Evolutionary conservation across 768 basidiomycete genomes (phyloP).

Genomic region (Leccinum broughii): DNA sequence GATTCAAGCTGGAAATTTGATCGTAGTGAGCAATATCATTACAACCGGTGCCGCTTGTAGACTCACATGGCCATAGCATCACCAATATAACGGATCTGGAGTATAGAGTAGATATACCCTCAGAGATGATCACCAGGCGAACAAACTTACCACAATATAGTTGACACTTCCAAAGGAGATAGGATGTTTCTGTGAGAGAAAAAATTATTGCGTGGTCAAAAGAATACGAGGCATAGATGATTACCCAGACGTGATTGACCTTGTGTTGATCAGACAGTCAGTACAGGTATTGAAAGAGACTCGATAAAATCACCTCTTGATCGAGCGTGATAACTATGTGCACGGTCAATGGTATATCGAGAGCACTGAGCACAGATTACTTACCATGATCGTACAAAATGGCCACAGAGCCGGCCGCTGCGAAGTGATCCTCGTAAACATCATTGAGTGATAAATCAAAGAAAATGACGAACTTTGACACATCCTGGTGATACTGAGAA

Average conservation of each 20-base stretch:
- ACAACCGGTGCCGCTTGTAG: background rate
- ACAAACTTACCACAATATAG: constrained; percentile 7
- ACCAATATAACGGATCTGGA: constrained; percentile 16
- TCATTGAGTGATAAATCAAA: no score
- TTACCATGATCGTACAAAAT: background rate
- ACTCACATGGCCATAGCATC: constrained; percentile 15
- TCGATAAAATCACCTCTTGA: background rate
- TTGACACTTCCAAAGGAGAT: constrained; percentile 17
- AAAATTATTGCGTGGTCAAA: background rate
- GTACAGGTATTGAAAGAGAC: background rate
- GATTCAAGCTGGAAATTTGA: constrained; percentile 6
- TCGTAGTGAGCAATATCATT: background rate
- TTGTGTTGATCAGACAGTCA: background rate
- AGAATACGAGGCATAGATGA: background rate
- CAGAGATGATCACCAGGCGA: background rate
- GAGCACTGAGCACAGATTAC: background rate
- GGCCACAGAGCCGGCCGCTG: background rate
- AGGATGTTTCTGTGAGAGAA: constrained; percentile 6
- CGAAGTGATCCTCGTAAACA: background rate
- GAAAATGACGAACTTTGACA: background rate
- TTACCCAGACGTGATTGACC: background rate
- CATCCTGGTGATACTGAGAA: background rate
- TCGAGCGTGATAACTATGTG: constrained; percentile 10
- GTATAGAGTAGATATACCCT: background rate
- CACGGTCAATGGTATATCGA: background rate